Evolutionary conservation across 345 rosid species (phyloP).

Genomic region (Pugionium cornutum): DNA sequence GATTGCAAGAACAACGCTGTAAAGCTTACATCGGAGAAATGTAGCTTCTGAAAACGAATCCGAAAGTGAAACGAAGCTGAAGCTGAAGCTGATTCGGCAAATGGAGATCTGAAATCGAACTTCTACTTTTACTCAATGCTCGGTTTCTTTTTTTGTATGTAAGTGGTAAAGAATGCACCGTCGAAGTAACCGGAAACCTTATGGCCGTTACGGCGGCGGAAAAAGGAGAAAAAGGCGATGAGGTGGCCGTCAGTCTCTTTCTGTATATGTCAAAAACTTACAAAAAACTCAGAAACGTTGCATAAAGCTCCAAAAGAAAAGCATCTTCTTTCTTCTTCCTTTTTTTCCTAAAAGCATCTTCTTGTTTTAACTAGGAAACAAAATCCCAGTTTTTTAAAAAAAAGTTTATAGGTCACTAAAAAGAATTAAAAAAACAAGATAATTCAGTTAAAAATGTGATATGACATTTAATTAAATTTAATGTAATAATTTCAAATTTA

Average conservation of each 20-base stretch:
- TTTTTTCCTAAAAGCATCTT: no score
- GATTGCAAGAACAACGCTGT: not conserved
- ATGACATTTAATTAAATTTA: no score
- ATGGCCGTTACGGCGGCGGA: constrained; percentile 28
- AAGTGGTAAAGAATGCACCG: not conserved
- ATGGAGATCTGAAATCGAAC: constrained; percentile 30
- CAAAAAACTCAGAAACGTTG: constrained; percentile 26
- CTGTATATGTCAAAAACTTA: constrained; percentile 18
- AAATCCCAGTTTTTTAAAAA: no score
- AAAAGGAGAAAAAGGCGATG: not conserved
- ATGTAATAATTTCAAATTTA: no score
- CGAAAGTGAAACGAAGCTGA: not conserved
- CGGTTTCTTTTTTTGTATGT: not conserved
- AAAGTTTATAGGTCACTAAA: no score
- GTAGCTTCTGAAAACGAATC: constrained; percentile 30
- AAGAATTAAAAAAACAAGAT: no score
- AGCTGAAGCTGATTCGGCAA: constrained; percentile 18
- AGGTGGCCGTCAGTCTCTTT: constrained; percentile 16
- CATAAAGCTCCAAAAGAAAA: constrained; percentile 35
- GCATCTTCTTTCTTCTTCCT: constrained; percentile 26
- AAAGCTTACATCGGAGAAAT: constrained; percentile 26
- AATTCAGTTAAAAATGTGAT: no score
- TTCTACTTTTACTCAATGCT: not conserved
- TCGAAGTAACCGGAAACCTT: constrained; percentile 20
- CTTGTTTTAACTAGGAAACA: no score